Conservation (phyloP, 192 early-diverging fungal genomes). For the Funneliformis mosseae region DNA sequence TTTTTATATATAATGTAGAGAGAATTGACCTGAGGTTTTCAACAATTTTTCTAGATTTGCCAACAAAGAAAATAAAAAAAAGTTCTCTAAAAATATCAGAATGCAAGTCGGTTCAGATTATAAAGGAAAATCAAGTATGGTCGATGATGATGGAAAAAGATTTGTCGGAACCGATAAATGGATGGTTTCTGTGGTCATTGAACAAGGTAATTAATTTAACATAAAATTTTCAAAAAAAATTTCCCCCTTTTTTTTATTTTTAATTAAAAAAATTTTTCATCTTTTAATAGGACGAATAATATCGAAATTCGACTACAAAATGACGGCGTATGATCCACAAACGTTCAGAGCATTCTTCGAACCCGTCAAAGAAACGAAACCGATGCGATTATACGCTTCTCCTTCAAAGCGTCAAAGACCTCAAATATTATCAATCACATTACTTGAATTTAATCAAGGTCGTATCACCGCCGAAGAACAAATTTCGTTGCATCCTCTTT, state of each 20-base stretch:
- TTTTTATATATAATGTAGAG: too few species aligned
- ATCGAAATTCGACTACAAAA: not conserved
- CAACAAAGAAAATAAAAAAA: not conserved
- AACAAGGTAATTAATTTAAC: not conserved
- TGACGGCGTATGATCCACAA: not conserved
- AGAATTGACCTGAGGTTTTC: too few species aligned
- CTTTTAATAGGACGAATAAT: not conserved
- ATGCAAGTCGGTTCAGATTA: not conserved
- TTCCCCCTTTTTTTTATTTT: too few species aligned
- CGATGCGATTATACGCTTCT: not conserved
- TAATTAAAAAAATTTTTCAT: not conserved
- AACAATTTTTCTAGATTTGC: not conserved
- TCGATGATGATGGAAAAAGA: not conserved
- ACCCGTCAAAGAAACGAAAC: not conserved
- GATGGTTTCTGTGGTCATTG: not conserved
- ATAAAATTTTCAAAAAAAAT: not conserved
- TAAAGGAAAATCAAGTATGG: not conserved
- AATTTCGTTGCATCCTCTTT: not conserved
- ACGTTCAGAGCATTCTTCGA: not conserved
- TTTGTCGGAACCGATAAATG: not conserved
- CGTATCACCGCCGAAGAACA: not conserved
- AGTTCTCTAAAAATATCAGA: not conserved
- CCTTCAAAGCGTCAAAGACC: not conserved
- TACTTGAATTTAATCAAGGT: not conserved
- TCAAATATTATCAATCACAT: not conserved